Base-by-base conservation (phyloP, 768 basidiomycete species). In the Pleurotus cornucopiae region DNA sequence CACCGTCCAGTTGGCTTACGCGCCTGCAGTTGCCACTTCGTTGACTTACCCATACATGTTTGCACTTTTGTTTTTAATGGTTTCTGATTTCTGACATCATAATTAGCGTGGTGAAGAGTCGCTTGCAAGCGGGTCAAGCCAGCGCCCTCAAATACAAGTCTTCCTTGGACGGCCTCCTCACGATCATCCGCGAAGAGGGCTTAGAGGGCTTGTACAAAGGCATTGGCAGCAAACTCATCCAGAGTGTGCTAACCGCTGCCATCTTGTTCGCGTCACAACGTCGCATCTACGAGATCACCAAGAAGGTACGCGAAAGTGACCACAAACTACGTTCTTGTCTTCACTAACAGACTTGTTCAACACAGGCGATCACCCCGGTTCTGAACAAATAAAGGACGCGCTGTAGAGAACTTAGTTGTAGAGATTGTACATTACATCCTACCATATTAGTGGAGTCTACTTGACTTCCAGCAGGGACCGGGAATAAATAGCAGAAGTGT, bases 171-270 rank as follows among this genome's bases (percentile, higher is more conserved):
- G 94, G 91, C 2, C 69, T 97, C 14, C 68, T 85, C 26, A 83
- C 84, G 25, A 94, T 97, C 64, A 63, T 94, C 60, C 75, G 74
- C 58, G 82, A 88, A 60, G 94, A 97, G 65, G 94, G 90, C 1
- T 60, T 89, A 14, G 76, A 74, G 62, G 94, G 94, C 2, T 68
- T 97, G 20, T 98, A 98, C 76, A 89, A 83, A 61, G 95, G 95
- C 14, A 81, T 95, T 23, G 79, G 79, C 12, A 91, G 87, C 64
- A 99, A 99, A 73, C 83, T 99, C 18, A 57, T 90, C 4, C 96
- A 98, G 71, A 93, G 89, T 60, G 91, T 97, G 1, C 77, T 98
- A 49, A 96, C 94, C 6, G 94, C 94, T 13, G 93, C 94, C 5
- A 92, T 98, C 62, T 78, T 98, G 61, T 98, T 98, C 66, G 89